These are phyloP conservation scores for Amaranthus cruentus DNA, from an alignment of 148 eudicot genomes.

Conservation along the genomic window DNA sequence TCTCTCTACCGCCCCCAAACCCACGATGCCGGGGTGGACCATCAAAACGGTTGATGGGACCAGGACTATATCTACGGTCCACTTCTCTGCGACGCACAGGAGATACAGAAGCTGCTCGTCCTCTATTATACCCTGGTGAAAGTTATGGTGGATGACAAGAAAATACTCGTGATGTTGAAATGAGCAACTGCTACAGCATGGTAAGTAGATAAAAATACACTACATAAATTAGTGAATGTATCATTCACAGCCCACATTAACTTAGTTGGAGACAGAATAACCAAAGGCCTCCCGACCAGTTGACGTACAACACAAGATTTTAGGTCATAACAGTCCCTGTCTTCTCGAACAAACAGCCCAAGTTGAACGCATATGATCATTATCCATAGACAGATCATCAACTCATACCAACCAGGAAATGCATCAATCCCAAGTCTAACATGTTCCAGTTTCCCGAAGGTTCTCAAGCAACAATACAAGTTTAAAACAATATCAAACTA, in stretches of 20 bases:
- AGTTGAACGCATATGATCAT: slow-evolving; percentile 5
- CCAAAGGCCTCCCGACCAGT: slow-evolving; percentile 16
- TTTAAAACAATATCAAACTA: slow-evolving; percentile 8
- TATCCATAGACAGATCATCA: slow-evolving; percentile 17
- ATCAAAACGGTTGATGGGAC: slow-evolving; percentile 45
- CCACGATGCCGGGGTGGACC: slow-evolving; percentile 61
- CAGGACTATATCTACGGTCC: slow-evolving; percentile 68
- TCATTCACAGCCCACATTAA: slow-evolving; percentile 23
- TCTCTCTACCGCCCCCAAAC: slow-evolving; percentile 56
- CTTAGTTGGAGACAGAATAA: slow-evolving; percentile 15
- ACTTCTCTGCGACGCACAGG: slow-evolving; percentile 74
- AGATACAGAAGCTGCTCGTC: slow-evolving; percentile 75
- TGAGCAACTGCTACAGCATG: slow-evolving; percentile 19
- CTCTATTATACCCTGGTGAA: slow-evolving; percentile 74
- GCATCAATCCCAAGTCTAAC: slow-evolving; percentile 7
- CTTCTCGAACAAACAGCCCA: slow-evolving; percentile 23
- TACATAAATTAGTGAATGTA: slow-evolving; percentile 15
- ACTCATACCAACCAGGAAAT: slow-evolving; percentile 10
- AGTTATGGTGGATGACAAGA: slow-evolving; percentile 32
- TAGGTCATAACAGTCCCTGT: slow-evolving; percentile 11
- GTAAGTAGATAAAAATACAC: slow-evolving; percentile 13
- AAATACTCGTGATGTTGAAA: slow-evolving; percentile 36
- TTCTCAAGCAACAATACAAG: slow-evolving; percentile 15
- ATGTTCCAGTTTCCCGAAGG: slow-evolving; percentile 8
- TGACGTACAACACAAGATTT: slow-evolving; percentile 12